Conservation (phyloP, 768 basidiomycete species). For the Mycena sanguinolenta region DNA sequence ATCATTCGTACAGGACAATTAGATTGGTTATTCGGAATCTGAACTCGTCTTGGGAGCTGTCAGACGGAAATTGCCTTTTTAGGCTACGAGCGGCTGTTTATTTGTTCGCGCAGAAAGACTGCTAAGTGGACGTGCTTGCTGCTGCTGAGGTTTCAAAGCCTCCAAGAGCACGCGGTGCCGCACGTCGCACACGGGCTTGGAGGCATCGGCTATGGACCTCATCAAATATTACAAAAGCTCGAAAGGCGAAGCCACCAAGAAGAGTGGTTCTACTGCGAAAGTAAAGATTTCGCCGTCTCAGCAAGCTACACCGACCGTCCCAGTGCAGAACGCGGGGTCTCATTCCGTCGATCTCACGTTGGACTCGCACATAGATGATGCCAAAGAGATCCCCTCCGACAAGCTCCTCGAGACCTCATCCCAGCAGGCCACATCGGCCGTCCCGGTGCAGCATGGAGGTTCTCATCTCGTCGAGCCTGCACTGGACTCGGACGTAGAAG, state of each 20-base stretch:
- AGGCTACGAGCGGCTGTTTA: conserved; percentile 8
- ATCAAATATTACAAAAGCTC: conserved; percentile 21
- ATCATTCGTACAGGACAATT: conserved; percentile 14
- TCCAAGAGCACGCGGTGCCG: too few species aligned
- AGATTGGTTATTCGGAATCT: background rate
- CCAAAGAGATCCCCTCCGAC: too few species aligned
- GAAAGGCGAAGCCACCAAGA: conserved; percentile 18
- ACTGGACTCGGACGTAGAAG: conserved; percentile 22
- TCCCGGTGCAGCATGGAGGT: background rate
- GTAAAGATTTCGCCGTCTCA: too few species aligned
- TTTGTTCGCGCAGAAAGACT: background rate
- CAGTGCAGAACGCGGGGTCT: too few species aligned
- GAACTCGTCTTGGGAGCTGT: too few species aligned
- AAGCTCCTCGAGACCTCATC: background rate
- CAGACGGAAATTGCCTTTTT: conserved; percentile 2
- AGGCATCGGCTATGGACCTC: conserved; percentile 18
- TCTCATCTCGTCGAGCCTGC: background rate
- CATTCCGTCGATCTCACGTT: too few species aligned
- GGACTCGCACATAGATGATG: too few species aligned
- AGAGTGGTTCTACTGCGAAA: background rate
- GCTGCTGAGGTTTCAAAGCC: too few species aligned
- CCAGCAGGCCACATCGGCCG: too few species aligned
- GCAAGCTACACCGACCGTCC: too few species aligned
- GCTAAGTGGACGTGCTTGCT: too few species aligned
- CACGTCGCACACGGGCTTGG: background rate